Conservation (phyloP, 805 yeast species). For the Schwanniomyces yamadae region DNA sequence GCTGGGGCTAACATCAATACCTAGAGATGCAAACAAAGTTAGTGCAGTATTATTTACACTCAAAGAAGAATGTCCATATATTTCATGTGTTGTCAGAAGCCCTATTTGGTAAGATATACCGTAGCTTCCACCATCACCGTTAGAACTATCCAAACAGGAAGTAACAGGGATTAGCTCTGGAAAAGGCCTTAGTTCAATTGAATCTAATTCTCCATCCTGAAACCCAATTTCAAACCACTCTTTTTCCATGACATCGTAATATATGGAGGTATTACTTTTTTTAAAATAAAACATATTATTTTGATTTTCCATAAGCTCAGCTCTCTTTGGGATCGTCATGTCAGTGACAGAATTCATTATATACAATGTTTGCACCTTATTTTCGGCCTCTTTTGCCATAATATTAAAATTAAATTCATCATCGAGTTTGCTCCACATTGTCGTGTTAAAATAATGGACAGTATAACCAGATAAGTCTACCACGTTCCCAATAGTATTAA, state of each 20-base stretch:
- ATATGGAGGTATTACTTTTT: slow-evolving; percentile 5
- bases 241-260: slow-evolving; percentile 7
- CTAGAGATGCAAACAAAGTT: slow-evolving; percentile 7
- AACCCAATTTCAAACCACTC: slow-evolving; percentile 10
- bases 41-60: slow-evolving; percentile 1
- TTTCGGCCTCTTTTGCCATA: too few species aligned
- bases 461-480: too few species aligned
- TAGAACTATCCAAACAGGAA: slow-evolving; percentile 10
- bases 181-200: neutral
- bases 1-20: slow-evolving; percentile 7
- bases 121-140: slow-evolving; percentile 11
- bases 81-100: slow-evolving; percentile 3
- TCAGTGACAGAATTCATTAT: slow-evolving; percentile 7
- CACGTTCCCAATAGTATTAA: too few species aligned
- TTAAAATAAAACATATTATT: slow-evolving; percentile 9
- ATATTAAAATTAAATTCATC: too few species aligned
- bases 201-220: neutral
- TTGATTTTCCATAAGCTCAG: slow-evolving; percentile 7
- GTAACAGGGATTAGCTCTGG: slow-evolving; percentile 10
- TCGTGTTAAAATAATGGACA: too few species aligned
- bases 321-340: slow-evolving; percentile 5
- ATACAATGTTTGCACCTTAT: slow-evolving; percentile 6
- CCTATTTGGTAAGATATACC: slow-evolving; percentile 5
- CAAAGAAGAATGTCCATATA: slow-evolving; percentile 1
- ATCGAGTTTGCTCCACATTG: too few species aligned